phyloP scores from a whole-genome alignment of 495 filamentous ascomycete species.

The Penicillium mononematosum region DNA sequence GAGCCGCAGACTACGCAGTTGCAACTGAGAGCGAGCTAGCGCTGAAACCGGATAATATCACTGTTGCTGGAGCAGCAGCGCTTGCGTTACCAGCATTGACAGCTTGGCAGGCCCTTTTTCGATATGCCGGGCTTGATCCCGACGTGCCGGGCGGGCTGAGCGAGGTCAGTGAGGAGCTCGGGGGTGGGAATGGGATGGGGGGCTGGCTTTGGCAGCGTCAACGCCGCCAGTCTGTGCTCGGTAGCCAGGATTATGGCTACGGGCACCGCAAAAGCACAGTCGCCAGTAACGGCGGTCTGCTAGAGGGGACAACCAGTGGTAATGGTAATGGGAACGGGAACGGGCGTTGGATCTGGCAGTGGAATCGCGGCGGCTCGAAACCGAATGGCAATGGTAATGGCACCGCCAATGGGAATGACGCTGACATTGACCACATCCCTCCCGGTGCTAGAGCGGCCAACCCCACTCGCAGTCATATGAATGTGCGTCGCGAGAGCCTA shows the following conservation, averaged over 20 bases:
- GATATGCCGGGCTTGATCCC: constrained; percentile 42
- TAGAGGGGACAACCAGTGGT: neutral
- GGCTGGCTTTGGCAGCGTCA: constrained; percentile 8
- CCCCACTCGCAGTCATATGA: neutral
- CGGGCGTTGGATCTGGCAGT: constrained; percentile 13
- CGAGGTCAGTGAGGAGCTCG: constrained; percentile 10
- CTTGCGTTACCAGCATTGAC: constrained; percentile 55
- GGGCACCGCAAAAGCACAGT: constrained; percentile 4
- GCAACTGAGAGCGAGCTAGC: constrained; percentile 51
- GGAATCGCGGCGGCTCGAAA: neutral
- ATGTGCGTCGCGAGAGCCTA: constrained; percentile 6
- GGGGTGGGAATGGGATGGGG: neutral
- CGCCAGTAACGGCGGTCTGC: neutral
- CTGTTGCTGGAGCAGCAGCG: constrained; percentile 49
- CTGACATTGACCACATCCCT: neutral
- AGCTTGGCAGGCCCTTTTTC: constrained; percentile 61
- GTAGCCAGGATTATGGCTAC: neutral
- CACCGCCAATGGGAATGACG: neutral
- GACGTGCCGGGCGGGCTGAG: constrained; percentile 9
- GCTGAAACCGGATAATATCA: constrained; percentile 46
- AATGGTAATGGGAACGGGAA: constrained; percentile 1
- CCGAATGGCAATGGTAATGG: neutral
- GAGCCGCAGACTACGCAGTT: constrained; percentile 52
- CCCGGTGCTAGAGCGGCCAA: neutral
- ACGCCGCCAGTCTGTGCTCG: neutral